phyloP scores from a whole-genome alignment of 1,284 basidiomycete genomes.

The Agaricales sp. region DNA sequence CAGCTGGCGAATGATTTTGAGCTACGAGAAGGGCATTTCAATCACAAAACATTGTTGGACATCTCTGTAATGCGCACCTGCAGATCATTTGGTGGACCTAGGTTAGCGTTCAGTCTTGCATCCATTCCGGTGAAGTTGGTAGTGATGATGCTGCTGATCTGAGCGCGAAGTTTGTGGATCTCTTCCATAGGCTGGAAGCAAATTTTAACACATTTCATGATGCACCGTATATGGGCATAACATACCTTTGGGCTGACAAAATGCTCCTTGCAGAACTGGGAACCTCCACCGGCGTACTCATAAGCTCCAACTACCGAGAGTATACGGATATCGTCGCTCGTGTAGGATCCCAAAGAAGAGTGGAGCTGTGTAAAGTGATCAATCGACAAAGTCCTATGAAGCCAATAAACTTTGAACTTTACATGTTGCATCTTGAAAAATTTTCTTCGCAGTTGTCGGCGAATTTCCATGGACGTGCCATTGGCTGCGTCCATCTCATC shows the following conservation, averaged over 20 bases:
- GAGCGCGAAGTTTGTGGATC: slow-evolving; percentile 92
- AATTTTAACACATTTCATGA: background rate
- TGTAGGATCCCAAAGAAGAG: slow-evolving; percentile 71
- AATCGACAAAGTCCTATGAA: slow-evolving; percentile 4
- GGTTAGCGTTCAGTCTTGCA: slow-evolving; percentile 45
- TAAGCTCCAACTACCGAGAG: slow-evolving; percentile 94
- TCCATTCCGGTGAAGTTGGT: slow-evolving; percentile 56
- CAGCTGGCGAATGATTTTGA: slow-evolving; percentile 88
- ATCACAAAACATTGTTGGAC: slow-evolving; percentile 4
- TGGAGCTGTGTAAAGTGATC: slow-evolving; percentile 45
- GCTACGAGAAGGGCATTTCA: slow-evolving; percentile 27
- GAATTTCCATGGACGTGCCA: slow-evolving; percentile 42
- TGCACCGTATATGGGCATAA: background rate
- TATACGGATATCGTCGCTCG: slow-evolving; percentile 83
- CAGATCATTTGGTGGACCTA: slow-evolving; percentile 62
- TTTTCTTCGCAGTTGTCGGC: slow-evolving; percentile 57
- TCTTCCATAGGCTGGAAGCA: slow-evolving; percentile 87
- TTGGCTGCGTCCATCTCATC: slow-evolving; percentile 30
- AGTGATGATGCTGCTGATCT: slow-evolving; percentile 78
- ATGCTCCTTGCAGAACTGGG: slow-evolving; percentile 79
- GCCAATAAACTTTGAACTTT: slow-evolving; percentile 6
- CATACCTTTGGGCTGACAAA: slow-evolving; percentile 86
- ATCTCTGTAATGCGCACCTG: slow-evolving; percentile 40
- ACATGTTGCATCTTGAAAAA: slow-evolving; percentile 80
- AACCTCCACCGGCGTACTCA: slow-evolving; percentile 78